Base-by-base conservation (phyloP, 2,329 filamentous ascomycete species). In the Aspergillus fumigatus region DNA sequence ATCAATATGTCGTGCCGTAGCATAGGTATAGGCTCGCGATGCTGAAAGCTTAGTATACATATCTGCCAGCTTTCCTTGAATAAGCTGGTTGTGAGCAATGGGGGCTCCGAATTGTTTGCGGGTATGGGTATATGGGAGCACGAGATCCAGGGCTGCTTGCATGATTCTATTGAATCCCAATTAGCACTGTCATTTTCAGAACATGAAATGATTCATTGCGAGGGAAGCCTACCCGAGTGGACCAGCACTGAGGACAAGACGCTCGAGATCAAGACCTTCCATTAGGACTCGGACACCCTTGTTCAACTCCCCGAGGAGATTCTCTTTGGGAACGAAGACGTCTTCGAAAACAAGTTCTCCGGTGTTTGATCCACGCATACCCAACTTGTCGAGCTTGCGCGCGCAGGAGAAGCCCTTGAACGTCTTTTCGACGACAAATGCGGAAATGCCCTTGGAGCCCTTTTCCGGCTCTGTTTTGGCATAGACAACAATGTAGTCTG, bases 41-140 rank as follows among this genome's bases (percentile, higher is more conserved):
- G 89, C 92, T 67, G 90, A 88, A 57, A 94, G 84, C 75, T 96
- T 96, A 50, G 92, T 97, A 77, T 97, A 95, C 92, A 99, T 97
- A 73, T 97, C 92, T 55, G 94, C 92, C 48, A 97, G 82, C 71
- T 92, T 93, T 56, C 90, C 93, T 75, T 97, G 94, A 23, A 97
- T 83, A 60, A 97, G 82, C 75, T 99, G 94, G 74, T 96, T 96
- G 65, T 94, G 88, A 0, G 90, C 93, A 61, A 97, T 90, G 1
- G 93, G 93, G 7, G 74, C 79, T 54, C 88, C 88, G 71, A 99
- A 99, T 76, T 99, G 94, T 74, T 88, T 90, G 55, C 94, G 85
- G 65, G 89, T 84, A 74, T 99, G 94, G 1, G 88, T 88, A 70
- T 95, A 99, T 0, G 94, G 94, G 45, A 97, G 82, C 1, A 88